Base-by-base conservation (phyloP, 75 land plant genomes). In the Gnetum montanum region DNA sequence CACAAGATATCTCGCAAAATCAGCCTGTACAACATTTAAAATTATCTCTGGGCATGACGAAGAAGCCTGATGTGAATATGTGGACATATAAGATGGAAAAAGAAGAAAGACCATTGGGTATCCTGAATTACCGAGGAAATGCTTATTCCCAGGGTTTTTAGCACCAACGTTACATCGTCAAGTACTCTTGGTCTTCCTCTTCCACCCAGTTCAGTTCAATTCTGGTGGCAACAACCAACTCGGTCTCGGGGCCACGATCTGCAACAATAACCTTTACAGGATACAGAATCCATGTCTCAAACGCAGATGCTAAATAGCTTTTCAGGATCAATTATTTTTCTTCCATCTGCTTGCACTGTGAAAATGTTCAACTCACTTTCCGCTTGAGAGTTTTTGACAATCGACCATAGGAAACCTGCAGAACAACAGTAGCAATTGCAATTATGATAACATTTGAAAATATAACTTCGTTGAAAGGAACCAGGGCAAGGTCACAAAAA, bases 141-240 rank as follows among this genome's bases (percentile, higher is more conserved):
- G 53, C 79, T 27, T 10, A 70, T 76, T 30, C 62, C 50, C 3
- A 88, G 77, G 37, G 40, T 47, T 48, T 81, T 88, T 19, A 92
- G 74, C 16, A 83, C 97, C 30, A 71, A 55, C 1, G 97, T 92
- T 30, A 88, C 80, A 36, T 92, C 97, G 62, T 74, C 53, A 6
- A 92, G 73, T 34, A 92, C 94, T 30, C 78, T 77, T 0, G 97
- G 94, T 34, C 94, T 67, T 18, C 94, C 95, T 29, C 67, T 71
- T 31, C 95, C 86, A 61, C 74, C 78, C 44, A 74, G 44, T 46
- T n/a, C n/a, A n/a, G 19, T 24, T 88, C 95, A 4, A 92, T 81
- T 12, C 95, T 86, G 52, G 92, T 79, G 4, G 86, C 97, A 16
- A 92, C 97, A 11, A 88, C 59, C 34, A 92, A 67, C 65, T 92